Evolutionary conservation across 768 basidiomycete species (phyloP), one percentile per base, ranked within the genome.

Genomic region (Russula lepida): DNA sequence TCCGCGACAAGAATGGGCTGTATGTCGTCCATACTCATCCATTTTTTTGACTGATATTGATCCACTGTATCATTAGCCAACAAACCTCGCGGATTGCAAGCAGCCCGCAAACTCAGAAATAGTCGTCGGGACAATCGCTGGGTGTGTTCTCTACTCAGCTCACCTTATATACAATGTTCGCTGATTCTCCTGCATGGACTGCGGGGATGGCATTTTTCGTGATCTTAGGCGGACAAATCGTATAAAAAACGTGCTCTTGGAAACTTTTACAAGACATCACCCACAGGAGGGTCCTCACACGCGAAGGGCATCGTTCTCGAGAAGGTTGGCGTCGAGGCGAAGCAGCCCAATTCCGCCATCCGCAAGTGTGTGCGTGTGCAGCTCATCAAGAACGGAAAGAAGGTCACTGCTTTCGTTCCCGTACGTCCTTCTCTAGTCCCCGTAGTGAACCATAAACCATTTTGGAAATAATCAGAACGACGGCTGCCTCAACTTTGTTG

Each of bases 351-450:
- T 84, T 99, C 97, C 74, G 97, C 97, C 75, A 98, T 99, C 77
- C 94, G 97, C 77, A 99, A 99, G 77, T 99, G 97, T 81, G 97
- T 99, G 68, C 93, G 97, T 80, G 97, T 99, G 65, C 97, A 99
- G 72, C 83, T 99, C 69, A 98, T 99, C 77, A 99, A 99, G 85
- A 99, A 99, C 80, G 97, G 97, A 68, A 99, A 99, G 88, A 98
- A 98, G 76, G 95, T 99, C 74, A 98, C 95, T 66, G 97, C 97
- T 71, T 99, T 99, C 87, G 97, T 98, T 43, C 95, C 95, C 64
- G 92, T 92, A 70, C 68, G 91, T 84, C 43, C 11, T 48, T 32
- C 30, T 28, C 17, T 41, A 30, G 1, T 11, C 27, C 19, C 28
- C 30, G 27, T 30, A 8, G 19, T 44, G 12, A 23, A 25, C 8